phyloP scores from a whole-genome alignment of 306 rosid species.

The Ormosia emarginata region DNA sequence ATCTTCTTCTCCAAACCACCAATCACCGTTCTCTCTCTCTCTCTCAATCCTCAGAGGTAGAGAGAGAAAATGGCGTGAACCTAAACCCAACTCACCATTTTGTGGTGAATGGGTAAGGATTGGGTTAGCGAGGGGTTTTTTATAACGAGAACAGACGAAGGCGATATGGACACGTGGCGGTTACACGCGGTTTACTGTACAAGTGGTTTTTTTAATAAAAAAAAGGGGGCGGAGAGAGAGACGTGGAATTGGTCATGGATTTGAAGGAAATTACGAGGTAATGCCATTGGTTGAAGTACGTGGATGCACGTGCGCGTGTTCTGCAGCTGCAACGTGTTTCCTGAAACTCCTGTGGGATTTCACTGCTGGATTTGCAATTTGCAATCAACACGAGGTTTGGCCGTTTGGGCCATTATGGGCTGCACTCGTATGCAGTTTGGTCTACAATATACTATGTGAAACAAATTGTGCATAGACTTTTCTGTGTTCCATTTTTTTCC shows the following conservation, averaged over 20 bases:
- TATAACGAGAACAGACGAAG: constrained; percentile 34
- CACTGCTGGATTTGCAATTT: background rate
- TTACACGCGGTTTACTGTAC: background rate
- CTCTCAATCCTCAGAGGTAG: background rate
- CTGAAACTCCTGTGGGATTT: background rate
- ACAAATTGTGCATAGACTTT: no score
- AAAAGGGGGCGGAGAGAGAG: background rate
- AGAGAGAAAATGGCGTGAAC: background rate
- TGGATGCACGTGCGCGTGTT: constrained; percentile 33
- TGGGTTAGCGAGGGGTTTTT: constrained; percentile 25
- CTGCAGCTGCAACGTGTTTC: constrained; percentile 13
- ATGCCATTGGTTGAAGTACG: constrained; percentile 16
- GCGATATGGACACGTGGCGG: constrained; percentile 32
- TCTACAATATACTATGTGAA: no score
- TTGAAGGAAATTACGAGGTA: constrained; percentile 1
- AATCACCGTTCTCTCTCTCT: background rate
- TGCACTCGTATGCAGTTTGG: no score
- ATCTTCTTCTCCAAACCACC: constrained; percentile 6
- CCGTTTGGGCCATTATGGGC: background rate
- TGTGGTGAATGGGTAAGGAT: constrained; percentile 17
- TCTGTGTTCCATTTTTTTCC: no score
- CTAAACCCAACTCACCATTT: constrained; percentile 20
- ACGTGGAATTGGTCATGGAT: background rate
- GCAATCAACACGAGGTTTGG: background rate
- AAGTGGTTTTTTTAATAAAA: background rate